phyloP scores from a whole-genome alignment of 257 asterid species.

The Capsicum chinense region DNA sequence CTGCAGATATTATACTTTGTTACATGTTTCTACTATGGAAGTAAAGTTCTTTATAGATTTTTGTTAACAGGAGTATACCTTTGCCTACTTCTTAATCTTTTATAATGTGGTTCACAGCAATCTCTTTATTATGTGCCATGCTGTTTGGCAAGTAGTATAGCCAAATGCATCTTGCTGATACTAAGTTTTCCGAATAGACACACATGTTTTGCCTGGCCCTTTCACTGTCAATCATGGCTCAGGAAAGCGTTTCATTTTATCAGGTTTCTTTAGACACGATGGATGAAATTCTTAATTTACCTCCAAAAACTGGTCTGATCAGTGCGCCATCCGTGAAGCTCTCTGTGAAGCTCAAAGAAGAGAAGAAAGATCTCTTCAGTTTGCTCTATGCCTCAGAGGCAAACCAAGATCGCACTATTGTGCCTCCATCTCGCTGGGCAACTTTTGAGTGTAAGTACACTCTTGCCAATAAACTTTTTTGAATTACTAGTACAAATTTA shows the following conservation, averaged over 20 bases:
- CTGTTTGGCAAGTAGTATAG: neutral
- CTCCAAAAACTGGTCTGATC: slow-evolving; percentile 36
- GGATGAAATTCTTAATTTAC: slow-evolving; percentile 37
- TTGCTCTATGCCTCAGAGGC: slow-evolving; percentile 66
- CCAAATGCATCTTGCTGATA: neutral
- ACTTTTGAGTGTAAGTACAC: slow-evolving; percentile 83
- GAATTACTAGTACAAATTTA: slow-evolving; percentile 11
- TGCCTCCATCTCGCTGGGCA: slow-evolving; percentile 96
- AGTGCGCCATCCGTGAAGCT: slow-evolving; percentile 40
- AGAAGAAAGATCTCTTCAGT: slow-evolving; percentile 70
- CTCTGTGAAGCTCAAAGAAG: slow-evolving; percentile 46
- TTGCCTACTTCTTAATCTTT: neutral
- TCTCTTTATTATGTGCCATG: neutral
- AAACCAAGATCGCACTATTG: slow-evolving; percentile 68
- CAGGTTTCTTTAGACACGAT: slow-evolving; percentile 76
- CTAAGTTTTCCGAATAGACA: neutral
- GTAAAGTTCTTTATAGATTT: neutral
- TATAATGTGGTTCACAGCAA: neutral
- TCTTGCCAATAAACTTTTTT: neutral
- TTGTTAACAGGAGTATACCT: neutral
- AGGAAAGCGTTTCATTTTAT: slow-evolving; percentile 21
- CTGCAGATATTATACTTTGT: neutral
- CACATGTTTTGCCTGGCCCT: neutral
- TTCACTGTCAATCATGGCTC: slow-evolving; percentile 9
- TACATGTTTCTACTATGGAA: slow-evolving; percentile 22